Evolutionary conservation across 495 filamentous ascomycete species (phyloP), one percentile per base, ranked within the genome.

Genomic region (Hyphodiscus hymeniophilus): DNA sequence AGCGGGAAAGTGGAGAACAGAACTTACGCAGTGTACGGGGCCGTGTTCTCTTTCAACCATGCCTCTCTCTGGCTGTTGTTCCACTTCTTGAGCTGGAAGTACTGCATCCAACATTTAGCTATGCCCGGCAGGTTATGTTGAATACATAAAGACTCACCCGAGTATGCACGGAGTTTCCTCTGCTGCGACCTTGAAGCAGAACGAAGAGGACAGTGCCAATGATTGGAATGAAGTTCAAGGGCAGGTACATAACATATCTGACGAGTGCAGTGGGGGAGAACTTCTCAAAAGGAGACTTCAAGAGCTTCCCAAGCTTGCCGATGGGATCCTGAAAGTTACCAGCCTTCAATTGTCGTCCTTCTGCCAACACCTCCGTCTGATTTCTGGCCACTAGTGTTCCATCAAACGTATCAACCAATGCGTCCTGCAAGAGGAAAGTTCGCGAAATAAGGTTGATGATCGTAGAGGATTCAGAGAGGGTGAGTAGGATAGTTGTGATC

Each of bases 61-160:
- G 80, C 69, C 42, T 79, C 73, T 52, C 66, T 73, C 63, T 85
- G 68, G 20, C 62, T 62, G 12, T 67, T 60, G n/a, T 72, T 68
- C 82, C 85, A 91, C 3, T 79, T 78, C 66, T 94, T 94, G 38
- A 98, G 69, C 66, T 94, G 87, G 59, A 95, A 96, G 63, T 95
- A 98, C 60, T 76, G 22, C 17, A 18, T 21, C 3, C 20, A 45
- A 42, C 50, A 12, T 52, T 51, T 23, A 21, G 17, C 16, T 24
- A 20, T 12, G 38, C 23, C 32, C 43, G 4, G 18, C 11, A 12
- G 20, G 15, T 12, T 1, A 34, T 28, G 10, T 28, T 28, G 10
- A 4, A 15, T 7, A 20, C 15, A n/a, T 11, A 35, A 15, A 15
- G 12, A 34, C 51, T 38, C 55, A 58, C 56, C 8, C 67, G 55